These are phyloP conservation scores for Cladosporium halotolerans DNA, from an alignment of 2,329 filamentous ascomycete species.

Conservation along the genomic window DNA sequence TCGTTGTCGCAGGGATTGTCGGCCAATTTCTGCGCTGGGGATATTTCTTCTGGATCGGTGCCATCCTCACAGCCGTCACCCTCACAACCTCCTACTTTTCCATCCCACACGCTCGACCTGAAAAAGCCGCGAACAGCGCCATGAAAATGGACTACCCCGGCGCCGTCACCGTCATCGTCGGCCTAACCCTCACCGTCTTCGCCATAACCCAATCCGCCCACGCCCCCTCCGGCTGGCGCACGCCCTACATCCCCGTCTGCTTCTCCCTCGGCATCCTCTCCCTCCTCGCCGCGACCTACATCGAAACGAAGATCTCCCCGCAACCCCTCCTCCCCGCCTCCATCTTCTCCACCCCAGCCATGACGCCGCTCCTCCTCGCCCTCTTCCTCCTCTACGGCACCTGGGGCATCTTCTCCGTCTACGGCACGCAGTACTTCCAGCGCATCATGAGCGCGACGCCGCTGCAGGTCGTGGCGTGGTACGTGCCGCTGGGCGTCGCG, in stretches of 20 bases:
- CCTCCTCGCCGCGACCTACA: conserved; percentile 55
- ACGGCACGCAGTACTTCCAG: conserved; percentile 62
- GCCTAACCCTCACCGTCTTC: conserved; percentile 63
- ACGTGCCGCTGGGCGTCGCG: conserved; percentile 59
- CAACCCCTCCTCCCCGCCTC: conserved; percentile 63
- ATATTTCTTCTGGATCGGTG: conserved; percentile 63
- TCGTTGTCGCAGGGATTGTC: conserved; percentile 56
- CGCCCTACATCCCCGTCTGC: conserved; percentile 61
- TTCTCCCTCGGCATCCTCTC: conserved; percentile 57
- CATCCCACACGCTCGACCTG: conserved; percentile 39
- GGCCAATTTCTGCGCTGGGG: conserved; percentile 51
- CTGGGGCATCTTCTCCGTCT: conserved; percentile 61
- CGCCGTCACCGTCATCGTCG: conserved; percentile 54
- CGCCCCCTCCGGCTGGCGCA: conserved; percentile 61
- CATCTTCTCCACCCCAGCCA: conserved; percentile 61
- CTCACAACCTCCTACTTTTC: conserved; percentile 39
- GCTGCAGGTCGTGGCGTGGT: conserved; percentile 61
- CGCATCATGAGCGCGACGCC: conserved; percentile 52
- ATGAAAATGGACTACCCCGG: conserved; percentile 62
- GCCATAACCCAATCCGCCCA: conserved; percentile 67
- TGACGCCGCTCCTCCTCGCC: conserved; percentile 54
- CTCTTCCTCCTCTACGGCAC: conserved; percentile 62
- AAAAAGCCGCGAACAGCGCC: conserved; percentile 23
- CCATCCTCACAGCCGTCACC: conserved; percentile 45
- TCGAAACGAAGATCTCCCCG: conserved; percentile 62